Conservation (phyloP, 257 asterid species). For the Jasminum sambac region DNA sequence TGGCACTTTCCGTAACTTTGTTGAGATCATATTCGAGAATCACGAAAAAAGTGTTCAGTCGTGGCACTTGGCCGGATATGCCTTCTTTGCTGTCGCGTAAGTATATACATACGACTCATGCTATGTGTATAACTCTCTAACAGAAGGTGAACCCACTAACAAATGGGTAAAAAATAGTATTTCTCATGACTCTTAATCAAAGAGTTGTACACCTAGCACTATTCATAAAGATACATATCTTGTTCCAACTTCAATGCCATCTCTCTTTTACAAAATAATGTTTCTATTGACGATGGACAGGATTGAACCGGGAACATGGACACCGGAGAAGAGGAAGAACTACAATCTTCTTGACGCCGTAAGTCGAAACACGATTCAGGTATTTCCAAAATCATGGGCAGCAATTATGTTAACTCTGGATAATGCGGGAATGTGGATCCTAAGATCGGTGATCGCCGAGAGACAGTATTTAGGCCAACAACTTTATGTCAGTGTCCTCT, state of each 20-base stretch:
- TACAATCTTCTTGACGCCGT: constrained; percentile 68
- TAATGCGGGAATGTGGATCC: constrained; percentile 70
- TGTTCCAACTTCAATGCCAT: not conserved
- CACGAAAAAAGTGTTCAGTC: constrained; percentile 51
- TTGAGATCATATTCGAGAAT: constrained; percentile 65
- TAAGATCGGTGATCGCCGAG: constrained; percentile 50
- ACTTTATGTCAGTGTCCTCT: constrained; percentile 53
- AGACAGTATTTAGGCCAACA: constrained; percentile 65
- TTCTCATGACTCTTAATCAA: too few species aligned
- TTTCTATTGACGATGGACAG: constrained; percentile 30
- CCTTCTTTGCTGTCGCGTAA: constrained; percentile 69
- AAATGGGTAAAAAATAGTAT: too few species aligned
- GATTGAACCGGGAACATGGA: constrained; percentile 62
- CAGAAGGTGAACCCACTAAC: too few species aligned
- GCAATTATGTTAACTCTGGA: constrained; percentile 61
- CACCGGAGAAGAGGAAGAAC: constrained; percentile 50
- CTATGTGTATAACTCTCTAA: too few species aligned
- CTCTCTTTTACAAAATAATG: not conserved
- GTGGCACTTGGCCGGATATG: constrained; percentile 57
- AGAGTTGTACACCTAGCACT: too few species aligned
- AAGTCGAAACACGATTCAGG: constrained; percentile 64
- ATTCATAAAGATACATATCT: not conserved
- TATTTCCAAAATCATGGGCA: constrained; percentile 66
- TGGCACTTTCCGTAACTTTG: constrained; percentile 47
- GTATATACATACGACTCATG: too few species aligned